These are phyloP conservation scores for Cutaneotrichosporon spelunceum DNA, from an alignment of 1,284 basidiomycete genomes.

Conservation along the genomic window DNA sequence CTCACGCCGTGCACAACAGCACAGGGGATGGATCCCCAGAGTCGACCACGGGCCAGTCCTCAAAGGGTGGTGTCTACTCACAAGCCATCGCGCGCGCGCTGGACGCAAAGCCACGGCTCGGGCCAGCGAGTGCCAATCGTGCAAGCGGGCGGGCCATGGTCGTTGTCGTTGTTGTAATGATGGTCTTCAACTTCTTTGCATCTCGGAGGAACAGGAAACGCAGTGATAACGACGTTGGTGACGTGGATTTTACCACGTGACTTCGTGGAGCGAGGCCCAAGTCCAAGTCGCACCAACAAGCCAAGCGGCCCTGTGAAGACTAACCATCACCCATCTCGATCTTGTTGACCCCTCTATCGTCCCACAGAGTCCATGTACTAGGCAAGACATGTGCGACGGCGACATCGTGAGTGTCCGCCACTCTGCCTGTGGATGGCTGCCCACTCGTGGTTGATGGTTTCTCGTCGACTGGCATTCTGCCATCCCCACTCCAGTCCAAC, in stretches of 20 bases:
- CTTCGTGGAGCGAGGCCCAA: not conserved
- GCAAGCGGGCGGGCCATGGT: constrained; percentile 5
- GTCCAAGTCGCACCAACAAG: not conserved
- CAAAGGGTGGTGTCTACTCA: constrained; percentile 1
- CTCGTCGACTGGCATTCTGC: not conserved
- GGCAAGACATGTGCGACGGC: constrained; percentile 16
- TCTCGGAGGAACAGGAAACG: not conserved
- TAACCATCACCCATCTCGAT: not conserved
- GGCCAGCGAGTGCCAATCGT: constrained; percentile 12
- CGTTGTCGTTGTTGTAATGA: not conserved
- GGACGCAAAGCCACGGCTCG: constrained; percentile 14
- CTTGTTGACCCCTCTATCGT: not conserved
- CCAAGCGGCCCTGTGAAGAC: not conserved
- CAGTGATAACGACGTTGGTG: not conserved
- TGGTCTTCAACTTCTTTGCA: not conserved
- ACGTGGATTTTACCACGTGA: not conserved
- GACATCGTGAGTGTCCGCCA: constrained; percentile 14
- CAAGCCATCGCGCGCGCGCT: constrained; percentile 4
- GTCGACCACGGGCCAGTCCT: not conserved
- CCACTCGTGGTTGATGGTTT: too few relatives aligned
- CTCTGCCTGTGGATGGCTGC: too few relatives aligned
- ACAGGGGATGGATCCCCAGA: not conserved
- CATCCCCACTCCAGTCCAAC: too few relatives aligned
- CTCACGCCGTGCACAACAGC: not conserved
- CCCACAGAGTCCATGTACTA: constrained; percentile 8